phyloP scores from a whole-genome alignment of 345 rosid genomes.

The Syzygium grande region DNA sequence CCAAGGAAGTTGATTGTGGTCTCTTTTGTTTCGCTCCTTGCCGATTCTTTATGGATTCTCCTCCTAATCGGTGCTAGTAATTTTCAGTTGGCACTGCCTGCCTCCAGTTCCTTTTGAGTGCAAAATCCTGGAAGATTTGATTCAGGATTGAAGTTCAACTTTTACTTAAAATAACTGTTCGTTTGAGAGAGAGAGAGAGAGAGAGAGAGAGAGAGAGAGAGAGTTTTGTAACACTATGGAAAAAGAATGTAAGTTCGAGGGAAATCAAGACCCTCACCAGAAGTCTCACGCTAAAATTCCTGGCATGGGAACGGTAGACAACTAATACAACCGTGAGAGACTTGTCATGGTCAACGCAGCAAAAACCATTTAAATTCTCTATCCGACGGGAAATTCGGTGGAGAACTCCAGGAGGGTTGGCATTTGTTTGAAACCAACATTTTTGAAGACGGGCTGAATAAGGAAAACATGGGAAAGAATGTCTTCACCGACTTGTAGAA shows the following conservation, averaged over 20 bases:
- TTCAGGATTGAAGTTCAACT: too few species aligned
- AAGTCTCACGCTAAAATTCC: not conserved
- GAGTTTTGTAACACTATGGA: too few species aligned
- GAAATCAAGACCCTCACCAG: not conserved
- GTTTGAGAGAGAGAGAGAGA: not conserved
- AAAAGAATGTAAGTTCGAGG: not conserved
- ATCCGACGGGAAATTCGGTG: not conserved
- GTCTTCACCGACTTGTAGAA: not conserved
- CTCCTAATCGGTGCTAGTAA: not conserved
- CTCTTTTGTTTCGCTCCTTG: not conserved
- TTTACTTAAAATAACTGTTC: not conserved
- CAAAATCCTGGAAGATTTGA: not conserved
- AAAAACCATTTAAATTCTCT: not conserved
- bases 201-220: too few species aligned
- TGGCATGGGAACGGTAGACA: not conserved
- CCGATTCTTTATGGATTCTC: not conserved
- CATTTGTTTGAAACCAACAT: not conserved
- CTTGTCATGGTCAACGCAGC: not conserved
- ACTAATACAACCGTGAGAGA: not conserved
- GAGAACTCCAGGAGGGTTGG: not conserved
- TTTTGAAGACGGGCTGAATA: not conserved
- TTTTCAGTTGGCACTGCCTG: not conserved
- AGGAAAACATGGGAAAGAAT: not conserved
- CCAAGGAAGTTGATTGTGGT: not conserved
- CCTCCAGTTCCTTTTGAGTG: not conserved